Conservation (phyloP, 306 rosid species). For the Neltuma alba region DNA sequence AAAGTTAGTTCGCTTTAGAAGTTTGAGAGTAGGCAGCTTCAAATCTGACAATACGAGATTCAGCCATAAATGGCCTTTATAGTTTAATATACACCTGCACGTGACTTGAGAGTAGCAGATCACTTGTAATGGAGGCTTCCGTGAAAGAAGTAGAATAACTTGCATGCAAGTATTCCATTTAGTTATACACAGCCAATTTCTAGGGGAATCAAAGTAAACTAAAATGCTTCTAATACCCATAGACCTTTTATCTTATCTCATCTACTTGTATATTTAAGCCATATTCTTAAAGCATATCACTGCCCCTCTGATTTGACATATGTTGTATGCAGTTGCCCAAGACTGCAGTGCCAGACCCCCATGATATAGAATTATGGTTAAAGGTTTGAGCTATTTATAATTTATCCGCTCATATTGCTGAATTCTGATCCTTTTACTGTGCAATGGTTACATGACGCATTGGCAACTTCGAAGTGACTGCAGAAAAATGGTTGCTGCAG, state of each 20-base stretch:
- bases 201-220: not conserved
- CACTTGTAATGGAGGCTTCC: not conserved
- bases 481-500: conserved; percentile 44
- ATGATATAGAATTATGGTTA: conserved; percentile 82
- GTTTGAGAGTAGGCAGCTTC: conserved; percentile 14
- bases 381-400: conserved; percentile 59
- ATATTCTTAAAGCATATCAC: conserved; percentile 9
- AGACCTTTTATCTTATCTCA: not conserved
- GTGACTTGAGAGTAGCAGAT: conserved; percentile 11
- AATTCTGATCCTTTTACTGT: conserved; percentile 19
- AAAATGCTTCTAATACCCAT: conserved; percentile 10
- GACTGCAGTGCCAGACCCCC: conserved; percentile 75
- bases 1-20: conserved; percentile 10
- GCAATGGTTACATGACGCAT: conserved; percentile 21
- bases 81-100: not conserved
- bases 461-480: conserved; percentile 26
- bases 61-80: not conserved
- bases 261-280: conserved; percentile 8
- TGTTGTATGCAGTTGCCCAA: conserved; percentile 69
- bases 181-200: conserved; percentile 2
- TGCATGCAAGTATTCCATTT: conserved; percentile 24
- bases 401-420: not conserved
- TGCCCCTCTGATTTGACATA: conserved; percentile 25
- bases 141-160: not conserved
- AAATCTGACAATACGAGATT: conserved; percentile 17